Evolutionary conservation across 2,329 filamentous ascomycete genomes (phyloP).

Genomic region (Aspergillus clavatus): DNA sequence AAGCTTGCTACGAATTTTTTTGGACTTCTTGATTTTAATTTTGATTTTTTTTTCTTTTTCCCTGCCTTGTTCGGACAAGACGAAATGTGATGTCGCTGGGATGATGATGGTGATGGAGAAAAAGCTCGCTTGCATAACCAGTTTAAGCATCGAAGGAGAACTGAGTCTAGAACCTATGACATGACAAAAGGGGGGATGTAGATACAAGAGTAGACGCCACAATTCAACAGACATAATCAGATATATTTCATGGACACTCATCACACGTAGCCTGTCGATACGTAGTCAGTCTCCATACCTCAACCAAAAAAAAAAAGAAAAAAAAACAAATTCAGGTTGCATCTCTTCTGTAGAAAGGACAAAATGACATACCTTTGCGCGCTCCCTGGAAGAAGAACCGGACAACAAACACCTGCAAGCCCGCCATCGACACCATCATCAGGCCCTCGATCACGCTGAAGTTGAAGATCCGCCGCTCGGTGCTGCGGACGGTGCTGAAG

Average conservation of each 20-base stretch:
- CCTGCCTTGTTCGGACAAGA: background rate
- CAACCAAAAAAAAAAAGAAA: background rate
- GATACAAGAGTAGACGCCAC: slow-evolving; percentile 21
- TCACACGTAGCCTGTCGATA: slow-evolving; percentile 33
- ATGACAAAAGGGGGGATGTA: too few relatives aligned
- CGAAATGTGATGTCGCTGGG: background rate
- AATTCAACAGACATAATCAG: slow-evolving; percentile 25
- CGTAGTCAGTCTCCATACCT: slow-evolving; percentile 1
- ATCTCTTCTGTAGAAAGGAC: background rate
- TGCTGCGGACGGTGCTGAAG: slow-evolving; percentile 95
- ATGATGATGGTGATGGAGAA: too few relatives aligned
- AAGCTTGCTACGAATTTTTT: too few relatives aligned
- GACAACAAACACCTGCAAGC: slow-evolving; percentile 93
- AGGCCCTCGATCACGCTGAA: slow-evolving; percentile 90
- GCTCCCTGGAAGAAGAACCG: slow-evolving; percentile 96
- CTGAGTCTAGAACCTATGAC: slow-evolving; percentile 12
- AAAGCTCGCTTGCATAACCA: too few relatives aligned
- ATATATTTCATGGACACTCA: slow-evolving; percentile 28
- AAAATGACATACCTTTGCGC: slow-evolving; percentile 52
- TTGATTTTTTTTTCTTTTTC: too few relatives aligned
- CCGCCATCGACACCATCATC: slow-evolving; percentile 93
- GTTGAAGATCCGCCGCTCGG: slow-evolving; percentile 92
- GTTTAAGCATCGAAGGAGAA: slow-evolving; percentile 8
- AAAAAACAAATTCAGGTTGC: background rate
- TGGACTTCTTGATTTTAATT: too few relatives aligned